A percentile compares a stretch with the other conserved stretches of the same genome.
Evolutionary conservation across 768 basidiomycete genomes (phyloP).

Genomic region (Floccularia luteovirens): DNA sequence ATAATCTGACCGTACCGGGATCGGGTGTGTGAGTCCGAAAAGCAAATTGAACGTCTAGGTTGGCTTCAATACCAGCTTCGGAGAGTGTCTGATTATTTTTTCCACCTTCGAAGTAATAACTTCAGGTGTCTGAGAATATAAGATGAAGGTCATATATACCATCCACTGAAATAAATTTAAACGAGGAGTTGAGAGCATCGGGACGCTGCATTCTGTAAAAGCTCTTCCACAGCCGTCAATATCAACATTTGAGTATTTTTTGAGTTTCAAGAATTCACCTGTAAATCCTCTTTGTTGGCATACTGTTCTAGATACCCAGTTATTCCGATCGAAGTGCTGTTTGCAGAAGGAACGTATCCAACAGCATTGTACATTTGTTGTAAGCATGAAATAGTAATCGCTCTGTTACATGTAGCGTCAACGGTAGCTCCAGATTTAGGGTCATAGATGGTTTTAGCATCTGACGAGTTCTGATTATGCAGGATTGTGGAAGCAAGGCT

Average conservation of each 20-base stretch:
- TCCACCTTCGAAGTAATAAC: slow-evolving; percentile 34
- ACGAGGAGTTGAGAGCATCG: slow-evolving; percentile 39
- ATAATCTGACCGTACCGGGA: slow-evolving; percentile 19
- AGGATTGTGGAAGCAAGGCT: background rate
- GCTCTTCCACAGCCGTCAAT: slow-evolving; percentile 9
- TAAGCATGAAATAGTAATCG: slow-evolving; percentile 46
- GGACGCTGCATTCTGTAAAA: slow-evolving; percentile 45
- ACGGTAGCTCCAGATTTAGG: slow-evolving; percentile 26
- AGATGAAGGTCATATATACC: slow-evolving; percentile 24
- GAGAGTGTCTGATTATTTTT: slow-evolving; percentile 47
- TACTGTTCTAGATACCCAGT: slow-evolving; percentile 48
- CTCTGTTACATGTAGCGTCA: slow-evolving; percentile 38
- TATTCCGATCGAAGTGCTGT: slow-evolving; percentile 43
- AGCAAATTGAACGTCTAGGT: slow-evolving; percentile 62
- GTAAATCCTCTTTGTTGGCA: slow-evolving; percentile 45
- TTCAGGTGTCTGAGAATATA: slow-evolving; percentile 3
- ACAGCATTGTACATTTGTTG: slow-evolving; percentile 48
- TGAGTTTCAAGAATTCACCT: background rate
- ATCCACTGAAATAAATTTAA: slow-evolving; percentile 45
- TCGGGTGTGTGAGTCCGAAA: slow-evolving; percentile 60
- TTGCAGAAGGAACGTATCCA: slow-evolving; percentile 33
- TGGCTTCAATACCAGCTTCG: slow-evolving; percentile 55
- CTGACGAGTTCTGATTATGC: background rate
- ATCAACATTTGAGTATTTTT: background rate
- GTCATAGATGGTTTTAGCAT: slow-evolving; percentile 7